A percentile compares a stretch with the other conserved stretches of the same genome.
Evolutionary conservation across 2,329 filamentous ascomycete genomes (phyloP).

Genomic region (Epichloe typhina): DNA sequence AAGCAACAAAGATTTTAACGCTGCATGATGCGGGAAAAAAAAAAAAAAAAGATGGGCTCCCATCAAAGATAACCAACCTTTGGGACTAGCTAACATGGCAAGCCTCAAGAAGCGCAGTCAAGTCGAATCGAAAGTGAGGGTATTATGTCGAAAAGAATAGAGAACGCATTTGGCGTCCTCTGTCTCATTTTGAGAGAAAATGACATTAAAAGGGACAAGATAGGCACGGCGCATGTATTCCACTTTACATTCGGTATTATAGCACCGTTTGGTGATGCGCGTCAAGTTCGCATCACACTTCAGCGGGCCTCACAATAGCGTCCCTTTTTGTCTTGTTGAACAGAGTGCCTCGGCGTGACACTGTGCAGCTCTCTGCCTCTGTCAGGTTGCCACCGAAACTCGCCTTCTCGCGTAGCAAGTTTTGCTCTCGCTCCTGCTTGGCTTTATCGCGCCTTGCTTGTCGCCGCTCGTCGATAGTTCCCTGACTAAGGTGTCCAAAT

Average conservation of each 20-base stretch:
- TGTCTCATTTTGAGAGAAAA: neutral
- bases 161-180: neutral
- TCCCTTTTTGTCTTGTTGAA: slow-evolving; percentile 31
- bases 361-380: slow-evolving; percentile 15
- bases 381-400: slow-evolving; percentile 18
- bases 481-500: slow-evolving; percentile 70
- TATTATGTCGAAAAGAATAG: neutral
- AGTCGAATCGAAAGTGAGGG: neutral
- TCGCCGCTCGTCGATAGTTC: slow-evolving; percentile 64
- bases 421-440: slow-evolving; percentile 26
- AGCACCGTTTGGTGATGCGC: no score
- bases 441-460: slow-evolving; percentile 49
- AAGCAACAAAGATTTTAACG: no score
- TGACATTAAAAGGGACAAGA: neutral
- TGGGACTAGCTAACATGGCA: no score
- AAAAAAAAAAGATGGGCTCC: no score
- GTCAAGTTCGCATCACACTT: slow-evolving; percentile 4
- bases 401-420: slow-evolving; percentile 14
- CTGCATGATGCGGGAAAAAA: no score
- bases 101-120: no score
- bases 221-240: neutral
- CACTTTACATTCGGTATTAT: no score
- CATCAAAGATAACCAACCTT: no score
- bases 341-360: slow-evolving; percentile 30
- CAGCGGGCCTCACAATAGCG: slow-evolving; percentile 7